A percentile compares a stretch with the other conserved stretches of the same genome.
These are phyloP conservation scores for Naganishia randhawae DNA, from an alignment of 768 basidiomycete genomes.

Conservation along the genomic window DNA sequence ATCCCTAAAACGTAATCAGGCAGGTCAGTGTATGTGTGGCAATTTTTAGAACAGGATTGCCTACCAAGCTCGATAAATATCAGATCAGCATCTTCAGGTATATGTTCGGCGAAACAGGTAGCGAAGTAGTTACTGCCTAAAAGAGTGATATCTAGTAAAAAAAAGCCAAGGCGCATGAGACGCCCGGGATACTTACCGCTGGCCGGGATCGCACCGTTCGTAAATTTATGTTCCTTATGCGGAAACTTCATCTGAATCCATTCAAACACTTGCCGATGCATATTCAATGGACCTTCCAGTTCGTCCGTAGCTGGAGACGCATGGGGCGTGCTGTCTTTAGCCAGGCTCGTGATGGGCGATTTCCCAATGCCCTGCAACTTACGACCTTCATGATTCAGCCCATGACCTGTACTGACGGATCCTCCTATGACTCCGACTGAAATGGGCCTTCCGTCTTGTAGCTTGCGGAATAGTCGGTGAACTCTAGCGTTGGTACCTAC, in stretches of 20 bases:
- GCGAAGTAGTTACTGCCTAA: conserved; percentile 39
- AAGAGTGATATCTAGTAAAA: background rate
- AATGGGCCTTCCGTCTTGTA: conserved; percentile 7
- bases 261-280: conserved; percentile 23
- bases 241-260: conserved; percentile 23
- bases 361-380: background rate
- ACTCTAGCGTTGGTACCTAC: conserved; percentile 17
- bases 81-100: conserved; percentile 47
- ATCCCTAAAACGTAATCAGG: background rate
- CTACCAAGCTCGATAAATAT: conserved; percentile 43
- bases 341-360: background rate
- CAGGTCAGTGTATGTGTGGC: no score
- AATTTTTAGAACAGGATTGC: background rate
- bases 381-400: conserved; percentile 15
- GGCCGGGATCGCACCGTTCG: conserved; percentile 44
- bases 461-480: conserved; percentile 14
- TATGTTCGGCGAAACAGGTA: conserved; percentile 46
- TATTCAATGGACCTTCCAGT: conserved; percentile 5
- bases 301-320: conserved; percentile 1
- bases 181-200: conserved; percentile 26
- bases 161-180: background rate
- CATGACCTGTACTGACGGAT: conserved; percentile 19
- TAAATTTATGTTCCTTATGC: conserved; percentile 34
- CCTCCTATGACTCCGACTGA: conserved; percentile 21
- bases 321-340: background rate